Percentiles rank a stretch among this genome's conserved stretches.
Evolutionary conservation across 345 rosid genomes (phyloP).

Genomic region (Citrus sp.): DNA sequence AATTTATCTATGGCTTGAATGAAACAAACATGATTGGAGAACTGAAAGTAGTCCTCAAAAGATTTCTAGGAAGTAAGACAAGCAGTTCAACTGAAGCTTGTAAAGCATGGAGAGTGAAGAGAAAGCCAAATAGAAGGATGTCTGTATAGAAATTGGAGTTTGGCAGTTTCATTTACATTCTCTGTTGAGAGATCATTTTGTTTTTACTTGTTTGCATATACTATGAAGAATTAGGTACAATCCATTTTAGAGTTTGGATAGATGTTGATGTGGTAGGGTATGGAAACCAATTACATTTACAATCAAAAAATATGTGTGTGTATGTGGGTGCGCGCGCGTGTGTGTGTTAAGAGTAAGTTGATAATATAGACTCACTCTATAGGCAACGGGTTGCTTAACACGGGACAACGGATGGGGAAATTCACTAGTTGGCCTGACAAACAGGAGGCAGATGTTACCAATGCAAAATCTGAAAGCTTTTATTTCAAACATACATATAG

Average conservation of each 20-base stretch:
- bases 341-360: neutral
- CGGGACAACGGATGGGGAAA: conserved; percentile 58
- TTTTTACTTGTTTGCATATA: too few species aligned
- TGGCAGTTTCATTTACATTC: neutral
- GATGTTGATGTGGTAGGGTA: neutral
- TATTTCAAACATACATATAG: neutral
- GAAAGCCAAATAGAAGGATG: neutral
- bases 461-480: neutral
- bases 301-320: neutral
- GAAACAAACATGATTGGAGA: neutral
- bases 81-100: neutral
- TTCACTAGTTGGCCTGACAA: conserved; percentile 50
- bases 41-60: neutral
- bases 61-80: neutral
- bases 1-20: neutral
- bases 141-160: neutral
- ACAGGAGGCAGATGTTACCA: conserved; percentile 13
- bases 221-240: neutral
- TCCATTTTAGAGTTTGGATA: neutral
- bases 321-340: neutral
- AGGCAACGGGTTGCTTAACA: conserved; percentile 44
- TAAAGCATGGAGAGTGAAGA: neutral
- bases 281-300: neutral
- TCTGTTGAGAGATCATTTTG: neutral
- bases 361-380: conserved; percentile 37